Conservation (phyloP, 1,284 basidiomycete genomes). For the Taiwanofungus camphoratus region DNA sequence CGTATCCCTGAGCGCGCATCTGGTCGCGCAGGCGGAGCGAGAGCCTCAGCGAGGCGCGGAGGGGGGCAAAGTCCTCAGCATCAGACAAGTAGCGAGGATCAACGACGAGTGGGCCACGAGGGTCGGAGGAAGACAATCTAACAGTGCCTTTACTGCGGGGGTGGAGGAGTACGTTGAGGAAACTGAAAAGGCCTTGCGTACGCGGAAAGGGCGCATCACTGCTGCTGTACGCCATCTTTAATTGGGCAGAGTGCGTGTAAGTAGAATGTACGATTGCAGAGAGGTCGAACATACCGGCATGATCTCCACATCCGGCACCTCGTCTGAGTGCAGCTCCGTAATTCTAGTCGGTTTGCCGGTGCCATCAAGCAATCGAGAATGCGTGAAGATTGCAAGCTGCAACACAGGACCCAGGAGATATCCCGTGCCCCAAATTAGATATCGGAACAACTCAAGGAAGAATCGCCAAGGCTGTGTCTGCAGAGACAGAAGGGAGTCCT, state of each 20-base stretch:
- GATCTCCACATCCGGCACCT: conserved; percentile 33
- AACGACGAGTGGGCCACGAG: conserved; percentile 26
- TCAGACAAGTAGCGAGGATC: conserved; percentile 27
- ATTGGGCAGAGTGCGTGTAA: not conserved
- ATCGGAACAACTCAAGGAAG: conserved; percentile 24
- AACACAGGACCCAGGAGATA: conserved; percentile 26
- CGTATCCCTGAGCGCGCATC: conserved; percentile 28
- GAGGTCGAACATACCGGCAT: conserved; percentile 23
- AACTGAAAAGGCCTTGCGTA: conserved; percentile 23
- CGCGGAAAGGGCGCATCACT: conserved; percentile 15
- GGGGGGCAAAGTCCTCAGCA: conserved; percentile 20
- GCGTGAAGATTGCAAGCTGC: conserved; percentile 24
- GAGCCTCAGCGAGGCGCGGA: conserved; percentile 24
- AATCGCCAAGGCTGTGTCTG: conserved; percentile 9
- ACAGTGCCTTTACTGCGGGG: conserved; percentile 31
- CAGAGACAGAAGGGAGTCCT: conserved; percentile 20
- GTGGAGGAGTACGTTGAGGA: conserved; percentile 26
- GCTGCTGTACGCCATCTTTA: conserved; percentile 11
- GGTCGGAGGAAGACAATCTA: conserved; percentile 28
- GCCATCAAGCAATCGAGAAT: conserved; percentile 21
- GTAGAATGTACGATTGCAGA: not conserved
- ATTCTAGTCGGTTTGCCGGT: conserved; percentile 13
- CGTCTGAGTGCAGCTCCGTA: conserved; percentile 17
- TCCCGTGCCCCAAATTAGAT: conserved; percentile 26
- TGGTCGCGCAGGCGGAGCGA: conserved; percentile 24